These are phyloP conservation scores for Drosera capensis DNA, from an alignment of 148 eudicot genomes.

Conservation along the genomic window DNA sequence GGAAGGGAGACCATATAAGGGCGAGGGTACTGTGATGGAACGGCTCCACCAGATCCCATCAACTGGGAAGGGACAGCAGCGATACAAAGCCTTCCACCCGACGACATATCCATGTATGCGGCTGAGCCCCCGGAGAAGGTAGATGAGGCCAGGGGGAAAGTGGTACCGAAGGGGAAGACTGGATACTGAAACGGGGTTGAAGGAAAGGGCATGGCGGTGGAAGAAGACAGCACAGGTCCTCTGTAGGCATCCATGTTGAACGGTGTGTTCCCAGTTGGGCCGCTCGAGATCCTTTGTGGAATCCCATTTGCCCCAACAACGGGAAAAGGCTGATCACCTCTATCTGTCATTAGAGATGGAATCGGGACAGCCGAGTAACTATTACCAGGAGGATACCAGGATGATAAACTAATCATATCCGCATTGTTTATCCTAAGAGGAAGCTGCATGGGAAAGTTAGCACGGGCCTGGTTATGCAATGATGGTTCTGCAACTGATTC, in stretches of 20 bases:
- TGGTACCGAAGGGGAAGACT: conserved; percentile 56
- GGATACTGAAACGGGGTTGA: conserved; percentile 52
- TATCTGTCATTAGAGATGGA: conserved; percentile 38
- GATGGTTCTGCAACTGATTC: too few relatives aligned
- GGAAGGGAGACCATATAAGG: conserved; percentile 47
- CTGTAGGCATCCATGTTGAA: conserved; percentile 43
- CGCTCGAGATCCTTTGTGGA: conserved; percentile 45
- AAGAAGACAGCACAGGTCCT: conserved; percentile 71
- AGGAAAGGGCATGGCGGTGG: conserved; percentile 55
- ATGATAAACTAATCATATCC: too few relatives aligned
- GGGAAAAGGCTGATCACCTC: conserved; percentile 41
- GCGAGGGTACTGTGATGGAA: conserved; percentile 48
- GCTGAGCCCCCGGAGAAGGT: conserved; percentile 37
- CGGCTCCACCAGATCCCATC: conserved; percentile 36
- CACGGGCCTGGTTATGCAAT: too few relatives aligned
- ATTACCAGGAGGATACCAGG: conserved; percentile 54
- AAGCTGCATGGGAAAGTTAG: too few relatives aligned
- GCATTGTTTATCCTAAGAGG: too few relatives aligned
- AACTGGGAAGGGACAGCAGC: conserved; percentile 50
- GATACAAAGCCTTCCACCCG: conserved; percentile 38
- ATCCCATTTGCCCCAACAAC: conserved; percentile 25
- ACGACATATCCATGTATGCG: conserved; percentile 38
- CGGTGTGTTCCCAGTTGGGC: conserved; percentile 26
- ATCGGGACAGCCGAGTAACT: conserved; percentile 38
- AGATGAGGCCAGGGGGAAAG: conserved; percentile 43